Base-by-base conservation (phyloP, 495 filamentous ascomycete genomes). In the Penicillium chermesinum region DNA sequence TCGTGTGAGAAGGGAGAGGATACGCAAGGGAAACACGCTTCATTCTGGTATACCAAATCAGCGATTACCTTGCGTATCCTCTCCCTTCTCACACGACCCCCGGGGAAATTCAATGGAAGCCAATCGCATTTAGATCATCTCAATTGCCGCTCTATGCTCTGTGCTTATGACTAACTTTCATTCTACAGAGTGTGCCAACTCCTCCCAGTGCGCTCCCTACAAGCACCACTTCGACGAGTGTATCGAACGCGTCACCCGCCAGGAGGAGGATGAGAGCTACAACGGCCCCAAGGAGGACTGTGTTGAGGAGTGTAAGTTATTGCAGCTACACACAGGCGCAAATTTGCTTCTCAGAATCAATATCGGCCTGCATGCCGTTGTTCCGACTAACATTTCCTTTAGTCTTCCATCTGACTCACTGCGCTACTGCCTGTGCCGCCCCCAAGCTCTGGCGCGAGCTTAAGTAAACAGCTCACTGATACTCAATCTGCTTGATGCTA, bases 161-260 rank as follows among this genome's bases (percentile, higher is more conserved):
- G 48, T 15, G 57, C 38, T 35, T 27, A 37, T 48, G 34, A 39
- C 56, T 56, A 40, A 66, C 48, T n/a, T 32, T 33, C 13, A 1
- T 38, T 15, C 22, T 59, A 52, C 70, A 98, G 94, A 95, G 55
- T 98, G 94, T 77, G 79, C 79, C 66, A 77, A 87, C 62, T 88
- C 89, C 48, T 80, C 87, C 63, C 73, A 87, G 71, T 98, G 93
- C 73, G 75, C 82, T 38, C 84, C 86, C 21, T 78, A 79, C 56
- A 98, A 96, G 81, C 91, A 97, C 80, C 93, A 98, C 79, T 97
- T 82, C 71, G 91, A 96, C 52, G 90, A 96, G 71, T 98, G 93
- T 67, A 87, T 89, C 58, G 90, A 95, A 76, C 89, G 93, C 57
- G 93, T 96, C 55, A 91, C 83, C 48, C 70, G 69, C 58, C 81